Conservation (phyloP, 2,329 filamentous ascomycete genomes). For the Neonectria ditissima region DNA sequence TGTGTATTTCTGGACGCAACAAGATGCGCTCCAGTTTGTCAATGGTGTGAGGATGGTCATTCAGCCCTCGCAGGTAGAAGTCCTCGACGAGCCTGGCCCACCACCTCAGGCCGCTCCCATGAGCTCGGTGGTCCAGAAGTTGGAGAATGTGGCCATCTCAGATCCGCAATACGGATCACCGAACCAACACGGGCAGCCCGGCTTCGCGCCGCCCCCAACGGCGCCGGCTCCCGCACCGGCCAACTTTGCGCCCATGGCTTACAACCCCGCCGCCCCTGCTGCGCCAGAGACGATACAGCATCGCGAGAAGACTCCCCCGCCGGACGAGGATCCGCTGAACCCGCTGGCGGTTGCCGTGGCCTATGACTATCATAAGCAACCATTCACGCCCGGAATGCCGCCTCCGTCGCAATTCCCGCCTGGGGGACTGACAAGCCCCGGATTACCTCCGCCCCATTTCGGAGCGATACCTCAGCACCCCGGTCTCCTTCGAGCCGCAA, state of each 20-base stretch:
- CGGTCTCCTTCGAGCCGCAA: slow-evolving; percentile 60
- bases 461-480: slow-evolving; percentile 55
- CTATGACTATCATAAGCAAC: slow-evolving; percentile 65
- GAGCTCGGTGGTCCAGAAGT: slow-evolving; percentile 78
- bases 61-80: slow-evolving; percentile 69
- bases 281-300: slow-evolving; percentile 78
- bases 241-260: slow-evolving; percentile 74
- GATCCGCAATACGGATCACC: slow-evolving; percentile 61
- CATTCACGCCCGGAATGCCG: slow-evolving; percentile 65
- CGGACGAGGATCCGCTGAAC: slow-evolving; percentile 71
- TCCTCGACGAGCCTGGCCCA: slow-evolving; percentile 72
- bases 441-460: slow-evolving; percentile 57
- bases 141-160: slow-evolving; percentile 78
- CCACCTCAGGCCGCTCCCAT: slow-evolving; percentile 63
- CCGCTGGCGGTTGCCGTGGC: slow-evolving; percentile 69
- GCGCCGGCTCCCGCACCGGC: slow-evolving; percentile 47
- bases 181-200: slow-evolving; percentile 34
- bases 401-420: slow-evolving; percentile 60
- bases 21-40: slow-evolving; percentile 77
- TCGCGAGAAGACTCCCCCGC: slow-evolving; percentile 84
- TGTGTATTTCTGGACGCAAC: slow-evolving; percentile 82
- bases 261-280: slow-evolving; percentile 83
- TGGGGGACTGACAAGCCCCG: slow-evolving; percentile 56
- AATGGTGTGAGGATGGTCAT: slow-evolving; percentile 75
- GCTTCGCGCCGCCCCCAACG: slow-evolving; percentile 40